Evolutionary conservation across 768 basidiomycete genomes (phyloP).

Genomic region (Trametopsis cervina): DNA sequence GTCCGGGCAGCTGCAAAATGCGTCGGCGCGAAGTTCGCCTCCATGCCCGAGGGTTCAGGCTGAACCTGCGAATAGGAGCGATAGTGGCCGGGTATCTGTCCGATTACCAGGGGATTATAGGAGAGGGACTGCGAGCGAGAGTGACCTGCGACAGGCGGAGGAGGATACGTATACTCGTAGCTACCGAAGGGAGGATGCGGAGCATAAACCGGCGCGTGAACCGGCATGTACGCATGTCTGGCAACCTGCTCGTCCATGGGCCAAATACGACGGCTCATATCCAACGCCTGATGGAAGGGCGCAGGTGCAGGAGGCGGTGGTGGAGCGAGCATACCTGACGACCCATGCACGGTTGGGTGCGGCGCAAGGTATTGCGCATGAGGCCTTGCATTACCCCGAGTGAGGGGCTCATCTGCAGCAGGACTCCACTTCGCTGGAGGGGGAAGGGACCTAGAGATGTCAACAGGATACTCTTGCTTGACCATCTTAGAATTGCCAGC

Average conservation of each 20-base stretch:
- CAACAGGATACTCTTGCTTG: slow-evolving; percentile 14
- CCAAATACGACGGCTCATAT: slow-evolving; percentile 25
- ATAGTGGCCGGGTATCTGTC: slow-evolving; percentile 38
- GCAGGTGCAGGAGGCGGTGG: slow-evolving; percentile 32
- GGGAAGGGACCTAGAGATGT: slow-evolving; percentile 38
- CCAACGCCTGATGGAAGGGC: slow-evolving; percentile 25
- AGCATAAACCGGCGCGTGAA: slow-evolving; percentile 11
- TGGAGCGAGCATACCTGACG: slow-evolving; percentile 39
- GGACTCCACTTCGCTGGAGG: slow-evolving; percentile 82
- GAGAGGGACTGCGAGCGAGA: slow-evolving; percentile 53
- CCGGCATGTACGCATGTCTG: slow-evolving; percentile 11
- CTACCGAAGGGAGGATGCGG: slow-evolving; percentile 9
- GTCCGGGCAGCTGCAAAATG: slow-evolving; percentile 33
- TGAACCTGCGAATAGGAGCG: slow-evolving; percentile 56
- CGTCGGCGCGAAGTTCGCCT: slow-evolving; percentile 36
- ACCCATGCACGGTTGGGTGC: slow-evolving; percentile 16
- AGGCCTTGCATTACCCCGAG: slow-evolving; percentile 43
- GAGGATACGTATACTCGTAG: slow-evolving; percentile 19
- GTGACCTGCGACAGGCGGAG: slow-evolving; percentile 29
- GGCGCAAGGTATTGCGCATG: slow-evolving; percentile 53
- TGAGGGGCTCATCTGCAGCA: slow-evolving; percentile 68
- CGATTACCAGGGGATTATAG: slow-evolving; percentile 43
- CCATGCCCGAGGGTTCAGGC: slow-evolving; percentile 47
- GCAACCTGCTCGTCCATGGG: slow-evolving; percentile 18
- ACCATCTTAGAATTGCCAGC: slow-evolving; percentile 5